Base-by-base conservation (phyloP, 2,329 filamentous ascomycete genomes). In the Ceratocystiopsis minuta region DNA sequence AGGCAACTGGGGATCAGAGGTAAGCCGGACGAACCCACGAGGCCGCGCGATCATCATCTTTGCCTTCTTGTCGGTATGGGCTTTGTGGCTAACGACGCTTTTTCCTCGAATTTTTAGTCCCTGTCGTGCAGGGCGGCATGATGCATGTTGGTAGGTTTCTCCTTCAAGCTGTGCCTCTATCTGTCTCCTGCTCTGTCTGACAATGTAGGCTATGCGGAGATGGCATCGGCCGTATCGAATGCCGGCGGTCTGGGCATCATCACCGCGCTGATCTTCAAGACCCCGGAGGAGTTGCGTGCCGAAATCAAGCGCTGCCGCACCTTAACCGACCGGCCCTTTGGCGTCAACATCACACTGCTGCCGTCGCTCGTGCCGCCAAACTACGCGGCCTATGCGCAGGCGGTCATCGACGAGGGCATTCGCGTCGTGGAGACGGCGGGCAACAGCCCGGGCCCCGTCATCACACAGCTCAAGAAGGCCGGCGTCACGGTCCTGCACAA, bases 341-440 rank as follows among this genome's bases (percentile, higher is more conserved):
- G 72, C 54, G 88, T 96, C 53, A 98, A 98, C 65, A 74, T 96
- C 51, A 98, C 90, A 10, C 78, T 96, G 47, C 78, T 96, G 37
- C 90, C 90, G 24, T 73, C 87, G 43, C 72, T 96, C 52, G 78
- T 85, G 11, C 85, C 90, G 7, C 90, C 90, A 6, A 80, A 96
- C 68, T 98, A 98, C 60, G 73, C 65, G 47, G 88, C 84, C 46
- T 98, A 93, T 63, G 85, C 88, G 24, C 82, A 84, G 61, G 83
- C 87, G 42, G 78, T 92, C 55, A 87, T 98, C 55, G 87, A 95
- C 56, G 87, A 95, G 65, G 87, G 86, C 44, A 70, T 96, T 62
- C 75, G 72, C 49, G 79, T 96, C 47, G 88, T 96, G 51, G 90
- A 51, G 53, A 60, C 58, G 35, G 58, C 58, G 6, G 58, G 58